Evolutionary conservation across 805 yeast species (phyloP).

Genomic region (Metschnikowia matae): DNA sequence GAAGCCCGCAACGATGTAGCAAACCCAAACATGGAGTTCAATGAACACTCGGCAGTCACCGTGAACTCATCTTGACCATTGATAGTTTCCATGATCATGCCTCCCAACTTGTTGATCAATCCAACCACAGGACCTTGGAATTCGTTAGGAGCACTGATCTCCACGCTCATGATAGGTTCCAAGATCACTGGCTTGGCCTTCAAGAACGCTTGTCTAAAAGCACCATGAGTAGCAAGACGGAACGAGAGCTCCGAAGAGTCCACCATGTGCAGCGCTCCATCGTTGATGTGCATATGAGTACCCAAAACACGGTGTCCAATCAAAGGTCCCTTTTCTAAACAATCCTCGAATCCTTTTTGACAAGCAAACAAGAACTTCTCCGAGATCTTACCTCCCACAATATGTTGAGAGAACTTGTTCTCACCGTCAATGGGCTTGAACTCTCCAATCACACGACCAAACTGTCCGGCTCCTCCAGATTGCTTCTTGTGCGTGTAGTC

Average conservation of each 20-base stretch:
- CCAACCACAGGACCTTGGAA: constrained; percentile 94
- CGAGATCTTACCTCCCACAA: constrained; percentile 96
- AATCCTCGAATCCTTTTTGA: constrained; percentile 92
- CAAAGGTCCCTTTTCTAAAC: constrained; percentile 93
- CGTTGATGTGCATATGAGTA: constrained; percentile 87
- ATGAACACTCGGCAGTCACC: constrained; percentile 90
- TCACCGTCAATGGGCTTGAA: constrained; percentile 61
- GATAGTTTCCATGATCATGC: constrained; percentile 90
- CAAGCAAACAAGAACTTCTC: constrained; percentile 94
- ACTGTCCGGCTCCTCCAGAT: constrained; percentile 99
- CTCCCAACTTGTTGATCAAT: constrained; percentile 84
- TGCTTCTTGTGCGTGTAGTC: constrained; percentile 97
- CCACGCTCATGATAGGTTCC: constrained; percentile 95
- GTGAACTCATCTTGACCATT: constrained; percentile 93
- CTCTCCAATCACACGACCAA: constrained; percentile 90
- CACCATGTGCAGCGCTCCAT: constrained; percentile 96
- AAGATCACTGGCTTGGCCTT: constrained; percentile 80
- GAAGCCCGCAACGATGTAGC: constrained; percentile 93
- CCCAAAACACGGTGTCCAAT: constrained; percentile 93
- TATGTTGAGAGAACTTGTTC: constrained; percentile 76
- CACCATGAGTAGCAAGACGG: constrained; percentile 86
- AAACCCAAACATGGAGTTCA: constrained; percentile 93
- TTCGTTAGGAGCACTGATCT: constrained; percentile 91
- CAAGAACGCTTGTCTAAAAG: constrained; percentile 87
- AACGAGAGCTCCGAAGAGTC: constrained; percentile 96